Conservation (phyloP, 2,329 filamentous ascomycete species). For the Fusarium chuoi region DNA sequence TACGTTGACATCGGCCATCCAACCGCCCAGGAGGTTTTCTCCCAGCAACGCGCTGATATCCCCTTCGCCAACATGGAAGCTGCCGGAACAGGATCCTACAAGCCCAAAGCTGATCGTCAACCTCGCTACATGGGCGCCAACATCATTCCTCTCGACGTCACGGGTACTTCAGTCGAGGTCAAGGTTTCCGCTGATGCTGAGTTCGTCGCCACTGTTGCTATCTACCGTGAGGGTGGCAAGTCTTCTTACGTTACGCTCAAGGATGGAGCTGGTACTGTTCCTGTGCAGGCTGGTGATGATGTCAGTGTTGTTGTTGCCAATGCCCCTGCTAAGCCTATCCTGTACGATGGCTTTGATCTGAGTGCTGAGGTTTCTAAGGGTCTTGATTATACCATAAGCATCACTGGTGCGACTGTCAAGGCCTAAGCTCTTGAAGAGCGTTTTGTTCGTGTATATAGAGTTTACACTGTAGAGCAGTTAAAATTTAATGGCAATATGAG, state of each 20-base stretch:
- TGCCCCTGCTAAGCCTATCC: conserved; percentile 55
- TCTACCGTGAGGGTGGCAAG: conserved; percentile 43
- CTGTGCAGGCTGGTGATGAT: conserved; percentile 54
- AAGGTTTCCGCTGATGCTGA: conserved; percentile 49
- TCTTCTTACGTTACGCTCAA: conserved; percentile 52
- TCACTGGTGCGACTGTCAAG: conserved; percentile 46
- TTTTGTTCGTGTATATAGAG: conserved; percentile 16
- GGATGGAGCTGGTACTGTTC: conserved; percentile 49
- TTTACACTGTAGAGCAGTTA: background rate
- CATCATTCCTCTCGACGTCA: conserved; percentile 56
- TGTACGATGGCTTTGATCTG: conserved; percentile 57
- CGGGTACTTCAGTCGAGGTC: conserved; percentile 45
- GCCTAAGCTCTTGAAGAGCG: background rate
- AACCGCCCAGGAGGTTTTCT: conserved; percentile 53
- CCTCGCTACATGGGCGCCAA: conserved; percentile 63
- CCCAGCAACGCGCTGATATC: conserved; percentile 47
- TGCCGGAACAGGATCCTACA: conserved; percentile 50
- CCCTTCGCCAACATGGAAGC: conserved; percentile 57
- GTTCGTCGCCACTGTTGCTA: conserved; percentile 55
- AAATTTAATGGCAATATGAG: background rate
- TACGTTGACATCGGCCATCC: conserved; percentile 61
- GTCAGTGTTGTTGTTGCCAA: conserved; percentile 59
- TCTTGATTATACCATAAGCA: conserved; percentile 51
- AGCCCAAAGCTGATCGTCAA: conserved; percentile 53
- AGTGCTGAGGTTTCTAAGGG: conserved; percentile 51